A percentile compares a stretch with the other conserved stretches of the same genome.
phyloP scores from a whole-genome alignment of 257 asterid species.

The Capsicum rhomboideum region DNA sequence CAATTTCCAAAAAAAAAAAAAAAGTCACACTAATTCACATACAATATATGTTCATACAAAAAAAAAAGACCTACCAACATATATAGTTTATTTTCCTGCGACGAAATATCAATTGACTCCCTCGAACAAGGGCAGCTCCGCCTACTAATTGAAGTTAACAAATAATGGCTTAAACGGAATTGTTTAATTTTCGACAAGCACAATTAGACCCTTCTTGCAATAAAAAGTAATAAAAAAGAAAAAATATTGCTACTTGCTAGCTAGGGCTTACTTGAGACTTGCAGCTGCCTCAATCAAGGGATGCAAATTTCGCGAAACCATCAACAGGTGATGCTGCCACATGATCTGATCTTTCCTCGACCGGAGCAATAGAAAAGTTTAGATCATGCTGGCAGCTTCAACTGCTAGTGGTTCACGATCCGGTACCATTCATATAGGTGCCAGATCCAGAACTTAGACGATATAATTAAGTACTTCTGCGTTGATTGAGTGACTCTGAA shows the following conservation, averaged over 20 bases:
- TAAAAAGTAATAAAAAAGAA: not conserved
- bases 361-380: constrained; percentile 16
- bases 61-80: not conserved
- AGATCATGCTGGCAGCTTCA: constrained; percentile 95
- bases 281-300: not conserved
- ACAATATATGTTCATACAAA: not conserved
- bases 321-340: constrained; percentile 22
- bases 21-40: not conserved
- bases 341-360: constrained; percentile 26
- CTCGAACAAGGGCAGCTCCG: not conserved
- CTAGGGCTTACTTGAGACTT: not conserved
- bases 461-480: not conserved
- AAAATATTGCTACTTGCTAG: not conserved
- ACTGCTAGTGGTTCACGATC: constrained; percentile 20
- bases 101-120: not conserved
- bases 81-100: not conserved
- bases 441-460: not conserved
- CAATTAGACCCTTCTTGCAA: not conserved
- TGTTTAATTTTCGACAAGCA: not conserved
- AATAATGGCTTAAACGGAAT: not conserved
- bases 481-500: not conserved
- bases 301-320: not conserved
- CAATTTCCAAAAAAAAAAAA: not conserved
- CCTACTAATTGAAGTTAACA: not conserved
- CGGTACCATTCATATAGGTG: not conserved